Conservation (phyloP, 257 asterid species). For the Cruciata laevipes region DNA sequence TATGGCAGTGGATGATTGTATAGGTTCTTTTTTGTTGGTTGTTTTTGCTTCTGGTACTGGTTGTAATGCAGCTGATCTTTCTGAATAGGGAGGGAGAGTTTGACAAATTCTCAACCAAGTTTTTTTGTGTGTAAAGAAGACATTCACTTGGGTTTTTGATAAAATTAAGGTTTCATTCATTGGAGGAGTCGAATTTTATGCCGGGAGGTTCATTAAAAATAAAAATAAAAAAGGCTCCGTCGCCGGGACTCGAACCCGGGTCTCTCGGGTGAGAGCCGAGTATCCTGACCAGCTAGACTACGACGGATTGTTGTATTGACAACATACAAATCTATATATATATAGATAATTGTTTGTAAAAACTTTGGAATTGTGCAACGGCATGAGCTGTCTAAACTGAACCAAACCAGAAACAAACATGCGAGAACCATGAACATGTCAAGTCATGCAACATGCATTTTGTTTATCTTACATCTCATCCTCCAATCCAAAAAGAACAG, state of each 20-base stretch:
- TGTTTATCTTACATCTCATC: background rate
- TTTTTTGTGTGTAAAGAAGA: conserved; percentile 13
- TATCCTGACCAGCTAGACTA: conserved; percentile 95
- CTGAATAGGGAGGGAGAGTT: conserved; percentile 8
- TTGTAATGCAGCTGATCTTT: conserved; percentile 16
- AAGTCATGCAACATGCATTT: conserved; percentile 29
- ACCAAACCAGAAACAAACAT: conserved; percentile 14
- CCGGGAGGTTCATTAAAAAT: too few relatives aligned
- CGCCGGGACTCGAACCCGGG: conserved; percentile 94
- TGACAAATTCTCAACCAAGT: conserved; percentile 7
- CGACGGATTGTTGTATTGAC: conserved; percentile 56
- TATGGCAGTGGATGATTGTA: conserved; percentile 19
- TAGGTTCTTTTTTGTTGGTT: conserved; percentile 18
- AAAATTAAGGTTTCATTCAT: too few relatives aligned
- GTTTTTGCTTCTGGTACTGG: conserved; percentile 6
- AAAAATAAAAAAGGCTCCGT: conserved; percentile 32
- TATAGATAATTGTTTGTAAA: too few relatives aligned
- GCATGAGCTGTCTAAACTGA: conserved; percentile 15
- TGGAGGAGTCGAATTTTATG: too few relatives aligned
- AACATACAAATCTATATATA: too few relatives aligned
- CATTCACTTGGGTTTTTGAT: conserved; percentile 3
- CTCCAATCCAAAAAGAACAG: background rate
- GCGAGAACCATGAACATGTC: conserved; percentile 28
- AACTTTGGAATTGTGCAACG: background rate
- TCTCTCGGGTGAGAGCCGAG: conserved; percentile 98